Evolutionary conservation across 202 grass and related monocot genomes (phyloP), one percentile per base, ranked within the genome.

Genomic region (Schoenoplectus triqueter): DNA sequence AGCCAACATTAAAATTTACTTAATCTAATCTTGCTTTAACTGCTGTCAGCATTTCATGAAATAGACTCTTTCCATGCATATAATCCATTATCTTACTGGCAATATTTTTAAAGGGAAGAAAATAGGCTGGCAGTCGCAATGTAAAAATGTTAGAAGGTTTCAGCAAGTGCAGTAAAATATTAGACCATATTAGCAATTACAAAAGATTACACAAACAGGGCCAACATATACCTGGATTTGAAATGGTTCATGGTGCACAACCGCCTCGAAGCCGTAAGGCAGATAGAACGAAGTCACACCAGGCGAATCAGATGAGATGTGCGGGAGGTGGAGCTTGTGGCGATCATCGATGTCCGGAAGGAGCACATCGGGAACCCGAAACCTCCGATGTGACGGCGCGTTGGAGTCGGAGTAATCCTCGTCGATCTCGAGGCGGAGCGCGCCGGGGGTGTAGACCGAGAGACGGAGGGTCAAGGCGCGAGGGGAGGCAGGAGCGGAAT

Each of bases 371-470:
- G 95, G 95, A 56, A 98, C 88, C 6, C 90, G 89, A 91, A 98
- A 94, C 40, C 95, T 92, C 71, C 86, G 92, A 69, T 85, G 62
- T 3, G 85, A 86, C 11, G 86, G 89, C 11, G 88, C n/a, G 59
- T 45, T 83, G 14, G 81, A 49, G 19, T 80, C 8, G 22, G 86
- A 85, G 82, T 91, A 85, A 65, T 95, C 91, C 88, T 99, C 96
- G 41, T 99, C 93, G 90, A 99, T 96, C 87, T 99, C 90, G 54
- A 99, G 82, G 60, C 91, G 87, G 69, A 99, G 84, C 17, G 88
- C 80, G 21, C 86, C 86, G 20, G 89, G 87, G 10, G 82, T 86
- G 68, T 91, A 89, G 79, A 87, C 90, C 40, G 91, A 99, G 69
- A 99, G 93, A 65, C 93, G 96, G 84, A 99, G 87, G 41, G 82